Conservation (phyloP, 176 grass and related monocot genomes). For the Pontederia paniculata region DNA sequence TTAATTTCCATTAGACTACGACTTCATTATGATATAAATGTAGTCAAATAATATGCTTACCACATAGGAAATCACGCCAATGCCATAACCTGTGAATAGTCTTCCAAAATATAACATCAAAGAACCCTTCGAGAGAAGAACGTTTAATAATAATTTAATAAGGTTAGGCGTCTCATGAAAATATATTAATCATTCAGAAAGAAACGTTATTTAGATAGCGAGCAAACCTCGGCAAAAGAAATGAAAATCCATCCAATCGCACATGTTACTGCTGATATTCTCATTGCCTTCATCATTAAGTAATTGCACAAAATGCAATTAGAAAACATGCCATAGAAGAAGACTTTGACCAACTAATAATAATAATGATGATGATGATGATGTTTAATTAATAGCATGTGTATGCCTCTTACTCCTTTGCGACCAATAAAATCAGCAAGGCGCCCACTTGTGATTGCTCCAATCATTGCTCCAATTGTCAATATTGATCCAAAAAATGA, state of each 20-base stretch:
- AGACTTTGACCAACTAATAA: too few species aligned
- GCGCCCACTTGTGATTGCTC: conserved; percentile 36
- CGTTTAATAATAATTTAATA: too few species aligned
- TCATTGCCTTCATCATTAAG: conserved; percentile 33
- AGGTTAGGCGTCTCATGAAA: too few species aligned
- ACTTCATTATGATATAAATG: too few species aligned
- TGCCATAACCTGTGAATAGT: conserved; percentile 39
- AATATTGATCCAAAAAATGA: conserved; percentile 45
- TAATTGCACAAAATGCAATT: conserved; percentile 6
- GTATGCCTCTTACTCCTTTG: conserved; percentile 39
- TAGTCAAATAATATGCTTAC: conserved; percentile 12
- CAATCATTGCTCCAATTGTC: conserved; percentile 43
- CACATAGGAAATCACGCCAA: conserved; percentile 76
- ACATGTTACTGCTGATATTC: conserved; percentile 34
- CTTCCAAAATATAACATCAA: conserved; percentile 57
- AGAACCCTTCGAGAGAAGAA: conserved; percentile 7
- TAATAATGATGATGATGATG: too few species aligned
- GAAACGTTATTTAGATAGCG: too few species aligned
- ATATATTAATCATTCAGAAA: too few species aligned
- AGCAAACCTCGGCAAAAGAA: conserved; percentile 39
- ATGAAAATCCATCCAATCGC: conserved; percentile 53
- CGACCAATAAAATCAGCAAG: conserved; percentile 35
- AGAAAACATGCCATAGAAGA: background rate
- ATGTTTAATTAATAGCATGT: too few species aligned
- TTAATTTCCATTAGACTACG: too few species aligned